A percentile compares a stretch with the other conserved stretches of the same genome.
These are phyloP conservation scores for Fusarium guadeloupense DNA, from an alignment of 2,329 filamentous ascomycete species.

Conservation along the genomic window DNA sequence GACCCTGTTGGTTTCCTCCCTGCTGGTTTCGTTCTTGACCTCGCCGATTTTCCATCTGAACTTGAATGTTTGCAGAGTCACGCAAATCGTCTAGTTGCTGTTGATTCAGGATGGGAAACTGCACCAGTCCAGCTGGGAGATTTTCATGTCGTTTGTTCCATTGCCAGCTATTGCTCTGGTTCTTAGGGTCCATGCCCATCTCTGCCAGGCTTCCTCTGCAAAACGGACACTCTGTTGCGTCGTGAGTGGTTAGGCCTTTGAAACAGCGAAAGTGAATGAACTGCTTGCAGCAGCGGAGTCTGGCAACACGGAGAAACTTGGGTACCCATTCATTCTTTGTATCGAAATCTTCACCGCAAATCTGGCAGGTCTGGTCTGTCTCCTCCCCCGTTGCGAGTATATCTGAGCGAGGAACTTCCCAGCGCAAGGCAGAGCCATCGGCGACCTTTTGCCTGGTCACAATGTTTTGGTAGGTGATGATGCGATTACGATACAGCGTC, in stretches of 20 bases:
- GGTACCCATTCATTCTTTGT: not conserved
- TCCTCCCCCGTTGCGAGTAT: not conserved
- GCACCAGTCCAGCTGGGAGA: not conserved
- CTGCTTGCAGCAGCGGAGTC: conserved; percentile 19
- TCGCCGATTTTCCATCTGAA: too few relatives aligned
- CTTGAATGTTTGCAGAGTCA: not conserved
- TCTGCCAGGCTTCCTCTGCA: not conserved
- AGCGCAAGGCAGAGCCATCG: not conserved
- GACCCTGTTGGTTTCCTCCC: not conserved
- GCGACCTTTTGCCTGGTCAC: not conserved
- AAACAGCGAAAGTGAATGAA: conserved; percentile 22
- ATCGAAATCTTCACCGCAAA: conserved; percentile 19
- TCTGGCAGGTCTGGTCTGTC: not conserved
- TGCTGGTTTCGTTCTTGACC: too few relatives aligned
- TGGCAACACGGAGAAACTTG: not conserved
- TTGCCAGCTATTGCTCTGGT: not conserved
- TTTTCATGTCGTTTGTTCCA: not conserved
- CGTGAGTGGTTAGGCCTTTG: conserved; percentile 1
- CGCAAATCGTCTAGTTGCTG: too few relatives aligned
- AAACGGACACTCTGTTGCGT: conserved; percentile 6
- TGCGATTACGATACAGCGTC: conserved; percentile 6
- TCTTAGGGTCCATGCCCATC: not conserved
- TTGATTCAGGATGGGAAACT: too few relatives aligned
- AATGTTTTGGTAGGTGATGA: not conserved
- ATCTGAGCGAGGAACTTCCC: not conserved